phyloP scores from a whole-genome alignment of 495 filamentous ascomycete species.

The Neurospora sp. region DNA sequence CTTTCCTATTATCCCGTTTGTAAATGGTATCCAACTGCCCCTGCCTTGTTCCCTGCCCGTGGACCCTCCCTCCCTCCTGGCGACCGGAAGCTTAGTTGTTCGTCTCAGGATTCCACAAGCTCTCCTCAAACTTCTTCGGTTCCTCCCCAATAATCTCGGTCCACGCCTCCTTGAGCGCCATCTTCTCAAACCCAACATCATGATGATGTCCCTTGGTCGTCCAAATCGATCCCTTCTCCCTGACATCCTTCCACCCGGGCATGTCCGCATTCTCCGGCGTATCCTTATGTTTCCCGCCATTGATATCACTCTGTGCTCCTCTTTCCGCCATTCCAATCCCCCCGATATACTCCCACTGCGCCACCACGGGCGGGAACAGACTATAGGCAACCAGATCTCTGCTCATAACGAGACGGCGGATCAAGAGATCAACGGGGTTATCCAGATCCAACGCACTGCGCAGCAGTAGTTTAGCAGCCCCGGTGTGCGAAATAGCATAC shows the following conservation, averaged over 20 bases:
- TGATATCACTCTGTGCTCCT: conserved; percentile 13
- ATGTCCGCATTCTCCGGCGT: conserved; percentile 7
- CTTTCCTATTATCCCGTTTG: too few relatives aligned
- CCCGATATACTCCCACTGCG: conserved; percentile 13
- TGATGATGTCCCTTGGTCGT: conserved; percentile 7
- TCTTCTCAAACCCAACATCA: conserved; percentile 11
- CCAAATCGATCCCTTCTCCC: conserved; percentile 5
- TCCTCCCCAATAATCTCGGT: conserved; percentile 4
- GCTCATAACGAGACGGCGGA: conserved; percentile 1
- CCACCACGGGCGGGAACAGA: conserved; percentile 9
- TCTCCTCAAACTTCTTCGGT: neutral
- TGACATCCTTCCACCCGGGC: conserved; percentile 11
- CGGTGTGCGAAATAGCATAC: conserved; percentile 13
- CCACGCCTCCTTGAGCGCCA: conserved; percentile 12
- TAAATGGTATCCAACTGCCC: too few relatives aligned
- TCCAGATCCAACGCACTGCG: conserved; percentile 10
- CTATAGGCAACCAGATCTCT: conserved; percentile 9
- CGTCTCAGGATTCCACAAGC: conserved; percentile 4
- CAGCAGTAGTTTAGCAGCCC: conserved; percentile 11
- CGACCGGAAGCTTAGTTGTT: neutral
- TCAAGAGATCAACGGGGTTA: conserved; percentile 11
- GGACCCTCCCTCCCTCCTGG: neutral
- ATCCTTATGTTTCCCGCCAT: conserved; percentile 11
- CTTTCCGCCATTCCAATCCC: conserved; percentile 11
- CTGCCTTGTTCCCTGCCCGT: too few relatives aligned